phyloP scores from a whole-genome alignment of 179 eudicot genomes.

The Actinidia polygama region DNA sequence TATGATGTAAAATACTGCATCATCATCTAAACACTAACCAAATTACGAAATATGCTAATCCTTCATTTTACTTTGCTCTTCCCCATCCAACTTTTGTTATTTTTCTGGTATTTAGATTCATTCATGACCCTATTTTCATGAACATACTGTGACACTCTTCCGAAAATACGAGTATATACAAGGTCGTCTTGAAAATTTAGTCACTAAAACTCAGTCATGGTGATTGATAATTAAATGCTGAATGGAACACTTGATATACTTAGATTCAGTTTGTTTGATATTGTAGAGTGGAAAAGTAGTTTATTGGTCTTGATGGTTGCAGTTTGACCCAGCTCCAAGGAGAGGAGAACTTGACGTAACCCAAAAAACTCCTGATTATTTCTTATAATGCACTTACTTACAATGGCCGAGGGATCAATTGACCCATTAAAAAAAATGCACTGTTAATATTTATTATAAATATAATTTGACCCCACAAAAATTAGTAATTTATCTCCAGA shows the following conservation, averaged over 20 bases:
- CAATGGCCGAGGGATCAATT: too few relatives aligned
- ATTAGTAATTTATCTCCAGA: too few relatives aligned
- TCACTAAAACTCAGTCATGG: background rate
- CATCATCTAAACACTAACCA: background rate
- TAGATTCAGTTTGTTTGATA: background rate
- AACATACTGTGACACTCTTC: too few relatives aligned
- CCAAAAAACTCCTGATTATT: slow-evolving; percentile 76
- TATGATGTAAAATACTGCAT: too few relatives aligned
- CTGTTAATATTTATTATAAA: too few relatives aligned
- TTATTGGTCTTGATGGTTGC: slow-evolving; percentile 20
- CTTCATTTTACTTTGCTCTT: background rate
- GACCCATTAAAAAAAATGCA: too few relatives aligned
- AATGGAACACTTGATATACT: background rate
- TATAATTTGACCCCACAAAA: too few relatives aligned
- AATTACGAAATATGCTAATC: background rate
- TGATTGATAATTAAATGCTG: background rate
- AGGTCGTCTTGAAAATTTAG: background rate
- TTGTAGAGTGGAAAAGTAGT: background rate
- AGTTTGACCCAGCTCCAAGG: slow-evolving; percentile 86
- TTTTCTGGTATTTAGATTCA: background rate
- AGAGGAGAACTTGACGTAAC: slow-evolving; percentile 85
- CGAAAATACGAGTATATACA: too few relatives aligned
- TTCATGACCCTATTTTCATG: background rate
- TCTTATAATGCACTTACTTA: slow-evolving; percentile 41
- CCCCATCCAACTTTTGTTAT: background rate